A percentile compares a stretch with the other conserved stretches of the same genome.
Evolutionary conservation across 1,284 basidiomycete species (phyloP).

Genomic region (Melanopsichium pennsylvanicum): DNA sequence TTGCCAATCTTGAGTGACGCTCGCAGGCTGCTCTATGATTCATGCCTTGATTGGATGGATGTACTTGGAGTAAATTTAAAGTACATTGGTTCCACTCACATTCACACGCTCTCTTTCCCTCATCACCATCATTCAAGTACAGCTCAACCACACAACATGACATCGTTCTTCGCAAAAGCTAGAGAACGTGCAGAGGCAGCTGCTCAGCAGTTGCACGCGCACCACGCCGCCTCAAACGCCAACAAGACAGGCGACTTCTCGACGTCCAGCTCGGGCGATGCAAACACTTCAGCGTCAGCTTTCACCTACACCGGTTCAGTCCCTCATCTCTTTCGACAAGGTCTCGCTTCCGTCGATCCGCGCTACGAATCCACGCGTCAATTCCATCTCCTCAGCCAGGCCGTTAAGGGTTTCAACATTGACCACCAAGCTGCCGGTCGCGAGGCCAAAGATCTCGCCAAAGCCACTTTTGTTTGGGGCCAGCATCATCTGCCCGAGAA

Average conservation of each 20-base stretch:
- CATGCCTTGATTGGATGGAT: no score
- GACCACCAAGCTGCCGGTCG: conserved; percentile 53
- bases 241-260: conserved; percentile 6
- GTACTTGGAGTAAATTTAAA: no score
- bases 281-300: conserved; percentile 12
- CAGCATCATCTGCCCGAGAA: conserved; percentile 50
- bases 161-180: conserved; percentile 56
- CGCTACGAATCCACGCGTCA: conserved; percentile 56
- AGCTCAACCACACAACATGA: conserved; percentile 21
- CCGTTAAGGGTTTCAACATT: conserved; percentile 55
- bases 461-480: conserved; percentile 53
- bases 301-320: conserved; percentile 53
- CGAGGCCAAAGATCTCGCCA: conserved; percentile 51
- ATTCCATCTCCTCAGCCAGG: conserved; percentile 49
- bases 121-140: background rate
- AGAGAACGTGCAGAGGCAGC: conserved; percentile 56
- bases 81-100: no score
- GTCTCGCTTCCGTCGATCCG: conserved; percentile 55
- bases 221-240: conserved; percentile 25
- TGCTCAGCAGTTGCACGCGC: conserved; percentile 51
- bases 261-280: conserved; percentile 4
- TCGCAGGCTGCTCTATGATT: no score
- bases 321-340: conserved; percentile 53
- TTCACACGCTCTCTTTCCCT: background rate
- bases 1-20: no score